These are phyloP conservation scores for Rosellinia necatrix DNA, from an alignment of 2,329 filamentous ascomycete species.

Conservation along the genomic window DNA sequence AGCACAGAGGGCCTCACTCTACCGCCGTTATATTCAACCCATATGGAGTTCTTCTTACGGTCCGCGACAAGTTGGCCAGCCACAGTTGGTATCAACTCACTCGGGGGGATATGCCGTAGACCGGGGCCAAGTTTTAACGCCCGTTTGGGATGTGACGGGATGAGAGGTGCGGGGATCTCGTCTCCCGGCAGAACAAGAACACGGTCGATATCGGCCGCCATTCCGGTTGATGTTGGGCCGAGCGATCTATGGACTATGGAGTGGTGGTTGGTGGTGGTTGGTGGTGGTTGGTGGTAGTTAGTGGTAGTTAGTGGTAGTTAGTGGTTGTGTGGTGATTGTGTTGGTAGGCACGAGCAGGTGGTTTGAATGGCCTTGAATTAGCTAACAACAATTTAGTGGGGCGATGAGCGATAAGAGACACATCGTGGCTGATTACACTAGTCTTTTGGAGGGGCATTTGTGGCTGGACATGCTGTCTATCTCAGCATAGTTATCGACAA, in stretches of 20 bases:
- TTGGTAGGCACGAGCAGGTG: conserved; percentile 10
- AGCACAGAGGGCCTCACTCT: conserved; percentile 55
- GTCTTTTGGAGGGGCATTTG: conserved; percentile 35
- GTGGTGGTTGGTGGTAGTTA: background rate
- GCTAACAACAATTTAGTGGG: conserved; percentile 8
- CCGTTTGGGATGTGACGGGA: conserved; percentile 71
- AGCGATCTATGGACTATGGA: too few species aligned
- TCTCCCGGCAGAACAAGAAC: conserved; percentile 83
- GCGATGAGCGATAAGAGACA: background rate
- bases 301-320: background rate
- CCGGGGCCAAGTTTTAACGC: conserved; percentile 83
- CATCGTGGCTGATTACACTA: conserved; percentile 24
- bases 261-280: too few species aligned
- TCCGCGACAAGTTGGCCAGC: conserved; percentile 71
- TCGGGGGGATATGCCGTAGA: conserved; percentile 79
- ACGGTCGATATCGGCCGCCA: conserved; percentile 56
- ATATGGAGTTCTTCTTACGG: conserved; percentile 74
- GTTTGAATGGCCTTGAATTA: background rate
- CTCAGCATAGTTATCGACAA: too few species aligned
- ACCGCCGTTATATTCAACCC: conserved; percentile 73
- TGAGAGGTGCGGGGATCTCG: conserved; percentile 63
- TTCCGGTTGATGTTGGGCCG: conserved; percentile 39
- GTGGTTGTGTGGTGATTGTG: background rate
- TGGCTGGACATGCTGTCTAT: conserved; percentile 31
- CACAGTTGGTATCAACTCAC: conserved; percentile 70